phyloP scores from a whole-genome alignment of 768 basidiomycete genomes.

The Sarcodon aspratus region DNA sequence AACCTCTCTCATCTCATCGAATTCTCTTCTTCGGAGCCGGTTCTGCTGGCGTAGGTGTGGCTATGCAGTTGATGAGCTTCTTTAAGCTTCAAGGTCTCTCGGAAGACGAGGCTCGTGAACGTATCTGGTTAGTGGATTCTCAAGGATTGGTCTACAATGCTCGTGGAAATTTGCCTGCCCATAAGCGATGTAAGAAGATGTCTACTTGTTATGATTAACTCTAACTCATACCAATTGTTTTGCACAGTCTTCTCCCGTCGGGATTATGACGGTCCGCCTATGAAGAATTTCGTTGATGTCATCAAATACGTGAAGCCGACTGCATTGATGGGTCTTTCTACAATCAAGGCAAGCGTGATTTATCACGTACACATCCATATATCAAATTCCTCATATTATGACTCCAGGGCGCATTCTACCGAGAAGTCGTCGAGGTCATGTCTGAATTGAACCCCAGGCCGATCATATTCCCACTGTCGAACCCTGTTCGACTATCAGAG shows the following conservation, averaged over 20 bases:
- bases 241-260: conserved; percentile 64
- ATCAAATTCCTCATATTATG: not conserved
- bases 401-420: conserved; percentile 57
- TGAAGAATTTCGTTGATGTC: conserved; percentile 66
- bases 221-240: conserved; percentile 2
- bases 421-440: conserved; percentile 66
- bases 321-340: conserved; percentile 84
- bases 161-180: conserved; percentile 62
- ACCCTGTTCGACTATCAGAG: conserved; percentile 75
- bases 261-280: conserved; percentile 69
- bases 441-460: conserved; percentile 68
- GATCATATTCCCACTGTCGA: conserved; percentile 89
- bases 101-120: conserved; percentile 62
- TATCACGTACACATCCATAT: not conserved
- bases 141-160: conserved; percentile 74
- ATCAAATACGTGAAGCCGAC: conserved; percentile 79
- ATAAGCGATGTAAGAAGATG: conserved; percentile 61
- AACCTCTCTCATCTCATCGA: conserved; percentile 58
- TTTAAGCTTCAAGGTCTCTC: conserved; percentile 73
- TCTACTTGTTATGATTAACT: not conserved
- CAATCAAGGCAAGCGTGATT: conserved; percentile 40
- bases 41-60: conserved; percentile 87
- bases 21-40: conserved; percentile 93
- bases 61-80: conserved; percentile 80
- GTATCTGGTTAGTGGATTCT: conserved; percentile 80